Conservation (phyloP, 768 basidiomycete genomes). For the Tulasnella sp. region DNA sequence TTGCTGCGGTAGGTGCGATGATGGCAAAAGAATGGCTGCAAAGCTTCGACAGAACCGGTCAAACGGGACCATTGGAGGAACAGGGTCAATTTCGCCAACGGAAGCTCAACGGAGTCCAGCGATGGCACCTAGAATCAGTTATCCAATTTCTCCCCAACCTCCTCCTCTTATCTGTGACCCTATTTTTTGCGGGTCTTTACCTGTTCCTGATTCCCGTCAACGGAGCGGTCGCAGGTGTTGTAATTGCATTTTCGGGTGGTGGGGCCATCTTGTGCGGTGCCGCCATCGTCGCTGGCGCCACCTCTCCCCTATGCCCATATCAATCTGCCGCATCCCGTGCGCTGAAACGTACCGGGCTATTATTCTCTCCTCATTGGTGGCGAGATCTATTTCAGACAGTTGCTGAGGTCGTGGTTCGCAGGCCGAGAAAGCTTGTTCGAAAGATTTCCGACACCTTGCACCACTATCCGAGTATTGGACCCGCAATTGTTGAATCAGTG, state of each 20-base stretch:
- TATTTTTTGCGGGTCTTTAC: conserved; percentile 4
- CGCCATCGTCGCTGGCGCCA: not conserved
- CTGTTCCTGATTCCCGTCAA: not conserved
- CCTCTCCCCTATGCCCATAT: not conserved
- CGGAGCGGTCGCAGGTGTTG: not conserved
- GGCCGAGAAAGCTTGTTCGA: no score
- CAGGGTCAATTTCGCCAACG: conserved; percentile 9
- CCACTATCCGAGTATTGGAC: no score
- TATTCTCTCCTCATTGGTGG: not conserved
- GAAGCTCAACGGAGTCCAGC: conserved; percentile 4
- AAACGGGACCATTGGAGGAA: not conserved
- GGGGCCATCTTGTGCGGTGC: not conserved
- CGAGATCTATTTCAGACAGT: not conserved
- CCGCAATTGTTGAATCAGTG: no score
- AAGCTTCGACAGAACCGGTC: not conserved
- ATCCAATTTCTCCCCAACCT: conserved; percentile 14
- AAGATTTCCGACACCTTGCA: no score
- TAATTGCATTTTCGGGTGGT: not conserved
- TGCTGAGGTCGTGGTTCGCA: not conserved
- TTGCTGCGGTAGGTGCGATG: conserved; percentile 16
- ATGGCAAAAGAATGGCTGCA: conserved; percentile 15
- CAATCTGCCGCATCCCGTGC: not conserved
- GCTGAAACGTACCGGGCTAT: not conserved
- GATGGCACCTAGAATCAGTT: not conserved
- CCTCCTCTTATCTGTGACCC: conserved; percentile 2